Percentiles rank a stretch among this genome's conserved stretches.
phyloP scores from a whole-genome alignment of 805 yeast genomes.

The Yarrowia alimentaria region DNA sequence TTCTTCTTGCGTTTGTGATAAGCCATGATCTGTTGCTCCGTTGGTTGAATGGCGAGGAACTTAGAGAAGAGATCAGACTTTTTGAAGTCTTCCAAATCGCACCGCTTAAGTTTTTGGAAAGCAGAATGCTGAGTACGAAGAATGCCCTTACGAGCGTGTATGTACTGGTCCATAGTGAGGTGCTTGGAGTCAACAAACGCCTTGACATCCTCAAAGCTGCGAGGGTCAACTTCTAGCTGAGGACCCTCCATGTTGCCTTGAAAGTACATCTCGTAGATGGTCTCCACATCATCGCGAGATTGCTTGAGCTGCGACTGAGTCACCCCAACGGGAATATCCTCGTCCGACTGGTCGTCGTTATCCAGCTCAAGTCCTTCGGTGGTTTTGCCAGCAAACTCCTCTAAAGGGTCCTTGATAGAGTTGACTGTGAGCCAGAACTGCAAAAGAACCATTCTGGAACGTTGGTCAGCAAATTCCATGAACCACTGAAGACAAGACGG shows the following conservation, averaged over 20 bases:
- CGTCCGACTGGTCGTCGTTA: constrained; percentile 34
- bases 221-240: constrained; percentile 27
- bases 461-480: constrained; percentile 55
- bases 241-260: constrained; percentile 32
- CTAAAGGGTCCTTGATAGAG: constrained; percentile 68
- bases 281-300: constrained; percentile 49
- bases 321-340: constrained; percentile 28
- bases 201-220: constrained; percentile 39
- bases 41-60: constrained; percentile 29
- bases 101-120: constrained; percentile 49
- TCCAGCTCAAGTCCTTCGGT: constrained; percentile 36
- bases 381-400: constrained; percentile 44
- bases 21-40: constrained; percentile 11
- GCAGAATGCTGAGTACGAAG: constrained; percentile 57
- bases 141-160: constrained; percentile 58
- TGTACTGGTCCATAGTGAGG: constrained; percentile 41
- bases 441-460: constrained; percentile 48
- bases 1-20: constrained; percentile 20
- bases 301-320: constrained; percentile 10
- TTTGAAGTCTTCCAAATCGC: constrained; percentile 60
- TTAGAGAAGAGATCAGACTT: constrained; percentile 55
- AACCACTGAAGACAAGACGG: constrained; percentile 51
- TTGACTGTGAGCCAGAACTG: constrained; percentile 70
- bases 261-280: constrained; percentile 50
- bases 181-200: constrained; percentile 38